Evolutionary conservation across 2,329 filamentous ascomycete species (phyloP).

Genomic region (Mollisia scopiformis): DNA sequence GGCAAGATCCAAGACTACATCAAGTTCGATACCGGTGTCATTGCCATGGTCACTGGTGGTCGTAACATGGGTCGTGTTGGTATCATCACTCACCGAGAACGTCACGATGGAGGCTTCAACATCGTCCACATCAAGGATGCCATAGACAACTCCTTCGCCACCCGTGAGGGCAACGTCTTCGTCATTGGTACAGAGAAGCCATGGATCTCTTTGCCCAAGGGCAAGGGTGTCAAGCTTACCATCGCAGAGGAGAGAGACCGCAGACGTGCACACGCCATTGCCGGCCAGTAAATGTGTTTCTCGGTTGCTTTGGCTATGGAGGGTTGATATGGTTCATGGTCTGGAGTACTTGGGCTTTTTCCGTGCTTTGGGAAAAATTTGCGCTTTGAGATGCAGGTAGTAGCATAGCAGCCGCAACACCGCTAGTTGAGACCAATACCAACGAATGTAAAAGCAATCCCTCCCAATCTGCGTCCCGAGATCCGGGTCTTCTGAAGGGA

Average conservation of each 20-base stretch:
- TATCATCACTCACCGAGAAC: constrained; percentile 99
- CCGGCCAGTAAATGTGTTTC: constrained; percentile 35
- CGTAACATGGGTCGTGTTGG: constrained; percentile 99
- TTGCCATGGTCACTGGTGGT: constrained; percentile 98
- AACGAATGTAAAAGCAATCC: constrained; percentile 29
- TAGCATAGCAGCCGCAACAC: constrained; percentile 31
- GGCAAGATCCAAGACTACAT: constrained; percentile 99
- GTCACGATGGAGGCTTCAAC: constrained; percentile 99
- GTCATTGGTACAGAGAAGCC: constrained; percentile 98
- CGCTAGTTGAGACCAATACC: constrained; percentile 32
- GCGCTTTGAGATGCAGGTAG: constrained; percentile 29
- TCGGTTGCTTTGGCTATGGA: constrained; percentile 30
- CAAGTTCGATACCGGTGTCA: constrained; percentile 97
- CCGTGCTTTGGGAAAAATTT: constrained; percentile 27
- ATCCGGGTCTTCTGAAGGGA: not conserved
- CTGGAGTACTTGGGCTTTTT: constrained; percentile 37
- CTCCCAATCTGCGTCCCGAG: constrained; percentile 16
- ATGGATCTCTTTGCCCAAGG: constrained; percentile 99
- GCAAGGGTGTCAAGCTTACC: constrained; percentile 99
- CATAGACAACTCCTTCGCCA: constrained; percentile 99
- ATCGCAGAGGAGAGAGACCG: constrained; percentile 99
- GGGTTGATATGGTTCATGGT: constrained; percentile 29
- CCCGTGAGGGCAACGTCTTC: constrained; percentile 99
- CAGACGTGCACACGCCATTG: constrained; percentile 68
- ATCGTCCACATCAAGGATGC: constrained; percentile 99